Evolutionary conservation across 2,329 filamentous ascomycete genomes (phyloP).

Genomic region (Stagonosporopsis cucurbitacearum): DNA sequence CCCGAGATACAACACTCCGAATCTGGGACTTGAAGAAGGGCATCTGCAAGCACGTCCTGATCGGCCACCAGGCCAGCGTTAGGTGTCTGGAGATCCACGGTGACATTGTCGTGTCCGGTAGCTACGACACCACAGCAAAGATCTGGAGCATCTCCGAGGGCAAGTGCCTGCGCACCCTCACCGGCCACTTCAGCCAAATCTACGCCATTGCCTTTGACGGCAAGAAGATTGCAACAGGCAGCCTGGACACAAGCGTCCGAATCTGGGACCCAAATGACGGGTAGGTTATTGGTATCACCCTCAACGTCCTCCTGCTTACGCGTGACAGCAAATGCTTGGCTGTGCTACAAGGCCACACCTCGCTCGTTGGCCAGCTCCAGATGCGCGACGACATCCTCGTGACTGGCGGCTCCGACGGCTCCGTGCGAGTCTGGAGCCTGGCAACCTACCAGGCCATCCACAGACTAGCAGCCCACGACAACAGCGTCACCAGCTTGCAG

Average conservation of each 20-base stretch:
- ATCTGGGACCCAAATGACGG: slow-evolving; percentile 94
- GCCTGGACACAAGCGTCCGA: slow-evolving; percentile 92
- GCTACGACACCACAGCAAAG: slow-evolving; percentile 94
- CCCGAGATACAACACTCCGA: slow-evolving; percentile 89
- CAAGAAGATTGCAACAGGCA: slow-evolving; percentile 89
- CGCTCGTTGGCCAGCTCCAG: slow-evolving; percentile 93
- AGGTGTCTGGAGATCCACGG: slow-evolving; percentile 95
- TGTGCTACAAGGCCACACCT: slow-evolving; percentile 95
- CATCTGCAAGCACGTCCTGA: slow-evolving; percentile 86
- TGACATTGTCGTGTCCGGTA: slow-evolving; percentile 96
- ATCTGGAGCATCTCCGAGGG: slow-evolving; percentile 99
- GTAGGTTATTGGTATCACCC: slow-evolving; percentile 58
- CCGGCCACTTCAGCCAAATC: slow-evolving; percentile 97
- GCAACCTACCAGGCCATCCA: slow-evolving; percentile 91
- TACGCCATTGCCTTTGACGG: slow-evolving; percentile 99
- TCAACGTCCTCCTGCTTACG: slow-evolving; percentile 19
- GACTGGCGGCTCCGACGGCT: slow-evolving; percentile 94
- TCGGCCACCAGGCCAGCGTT: slow-evolving; percentile 95
- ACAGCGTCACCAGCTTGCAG: slow-evolving; percentile 95
- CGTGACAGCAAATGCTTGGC: slow-evolving; percentile 72
- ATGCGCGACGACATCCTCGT: slow-evolving; percentile 95
- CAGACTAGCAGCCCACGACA: slow-evolving; percentile 93
- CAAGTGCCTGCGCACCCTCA: slow-evolving; percentile 85
- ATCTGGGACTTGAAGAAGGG: slow-evolving; percentile 94
- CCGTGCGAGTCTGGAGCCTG: slow-evolving; percentile 94